phyloP scores from a whole-genome alignment of 768 basidiomycete genomes.

The Sarcomyxa edulis region DNA sequence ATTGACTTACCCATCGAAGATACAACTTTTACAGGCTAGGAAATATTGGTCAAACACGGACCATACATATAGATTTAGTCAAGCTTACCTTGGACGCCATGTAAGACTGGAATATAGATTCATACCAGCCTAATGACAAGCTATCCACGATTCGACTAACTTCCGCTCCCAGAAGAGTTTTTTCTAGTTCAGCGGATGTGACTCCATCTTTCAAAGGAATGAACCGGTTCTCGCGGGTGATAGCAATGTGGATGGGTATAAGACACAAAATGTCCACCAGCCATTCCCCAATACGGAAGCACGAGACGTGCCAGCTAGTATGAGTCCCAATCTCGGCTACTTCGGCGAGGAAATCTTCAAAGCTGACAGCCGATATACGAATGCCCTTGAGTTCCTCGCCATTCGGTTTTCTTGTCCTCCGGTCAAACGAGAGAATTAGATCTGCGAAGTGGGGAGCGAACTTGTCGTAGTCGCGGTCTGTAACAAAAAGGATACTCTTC shows the following conservation, averaged over 20 bases:
- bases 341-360: constrained; percentile 18
- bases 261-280: constrained; percentile 54
- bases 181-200: constrained; percentile 23
- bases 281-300: constrained; percentile 51
- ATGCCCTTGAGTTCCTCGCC: constrained; percentile 36
- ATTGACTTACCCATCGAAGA: constrained; percentile 52
- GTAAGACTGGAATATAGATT: constrained; percentile 58
- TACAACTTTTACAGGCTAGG: constrained; percentile 56
- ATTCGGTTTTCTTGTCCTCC: constrained; percentile 45
- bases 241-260: constrained; percentile 59
- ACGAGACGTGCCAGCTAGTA: constrained; percentile 27
- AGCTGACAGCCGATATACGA: constrained; percentile 24
- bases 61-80: background rate
- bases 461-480: constrained; percentile 25
- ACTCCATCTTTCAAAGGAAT: constrained; percentile 53
- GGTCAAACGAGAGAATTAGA: constrained; percentile 42
- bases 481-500: constrained; percentile 38
- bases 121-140: constrained; percentile 61
- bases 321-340: constrained; percentile 9
- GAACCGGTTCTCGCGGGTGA: constrained; percentile 56
- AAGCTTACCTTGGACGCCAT: constrained; percentile 46
- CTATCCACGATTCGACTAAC: constrained; percentile 51
- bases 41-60: background rate
- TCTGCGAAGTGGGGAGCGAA: constrained; percentile 39
- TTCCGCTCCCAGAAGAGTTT: constrained; percentile 51